Evolutionary conservation across 192 early-diverging fungal genomes (phyloP).

Genomic region (Umbelopsis sp.): DNA sequence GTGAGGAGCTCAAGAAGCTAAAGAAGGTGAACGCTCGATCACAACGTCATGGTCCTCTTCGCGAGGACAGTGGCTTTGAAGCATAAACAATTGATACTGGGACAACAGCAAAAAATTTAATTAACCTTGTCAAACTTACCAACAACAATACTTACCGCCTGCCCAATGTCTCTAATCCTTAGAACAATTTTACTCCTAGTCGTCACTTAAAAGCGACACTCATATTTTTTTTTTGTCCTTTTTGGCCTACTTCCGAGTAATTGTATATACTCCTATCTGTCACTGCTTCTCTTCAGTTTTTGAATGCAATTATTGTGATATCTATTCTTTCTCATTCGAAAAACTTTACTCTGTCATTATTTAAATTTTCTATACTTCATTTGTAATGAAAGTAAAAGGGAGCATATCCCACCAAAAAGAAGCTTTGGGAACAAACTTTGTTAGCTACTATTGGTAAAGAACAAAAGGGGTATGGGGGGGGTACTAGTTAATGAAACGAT

Average conservation of each 20-base stretch:
- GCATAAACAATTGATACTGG: neutral
- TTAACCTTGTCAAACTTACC: too few relatives aligned
- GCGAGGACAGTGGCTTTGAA: slow-evolving; percentile 2
- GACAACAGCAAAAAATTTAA: neutral
- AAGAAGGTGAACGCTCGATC: neutral
- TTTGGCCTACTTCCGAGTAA: neutral
- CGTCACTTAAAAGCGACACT: neutral
- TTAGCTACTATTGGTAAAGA: too few relatives aligned
- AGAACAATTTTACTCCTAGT: neutral
- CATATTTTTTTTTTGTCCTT: neutral
- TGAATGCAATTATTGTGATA: neutral
- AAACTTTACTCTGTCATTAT: too few relatives aligned
- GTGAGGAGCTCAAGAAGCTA: slow-evolving; percentile 28
- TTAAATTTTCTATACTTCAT: too few relatives aligned
- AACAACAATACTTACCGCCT: too few relatives aligned
- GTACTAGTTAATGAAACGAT: too few relatives aligned
- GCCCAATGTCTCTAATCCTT: neutral
- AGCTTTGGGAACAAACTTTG: too few relatives aligned
- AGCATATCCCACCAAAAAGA: too few relatives aligned
- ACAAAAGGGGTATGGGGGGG: too few relatives aligned
- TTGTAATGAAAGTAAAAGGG: too few relatives aligned
- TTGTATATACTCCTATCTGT: neutral
- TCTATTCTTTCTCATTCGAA: neutral
- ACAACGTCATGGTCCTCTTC: neutral
- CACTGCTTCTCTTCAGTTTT: neutral